Conservation (phyloP, 352 stramenopile genomes). For the Phytophthora agathidicida region DNA sequence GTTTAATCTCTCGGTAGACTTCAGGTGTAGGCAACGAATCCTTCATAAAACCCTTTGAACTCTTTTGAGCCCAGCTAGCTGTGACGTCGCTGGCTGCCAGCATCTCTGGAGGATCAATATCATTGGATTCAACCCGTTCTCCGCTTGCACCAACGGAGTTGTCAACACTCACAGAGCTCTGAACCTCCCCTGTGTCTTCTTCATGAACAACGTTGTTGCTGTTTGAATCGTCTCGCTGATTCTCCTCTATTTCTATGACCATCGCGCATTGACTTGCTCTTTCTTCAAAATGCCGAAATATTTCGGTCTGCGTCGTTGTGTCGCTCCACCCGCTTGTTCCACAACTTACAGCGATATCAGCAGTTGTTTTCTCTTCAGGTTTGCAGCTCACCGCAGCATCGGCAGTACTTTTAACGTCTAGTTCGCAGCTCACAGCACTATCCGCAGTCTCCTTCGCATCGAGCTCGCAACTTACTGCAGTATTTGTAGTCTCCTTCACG, state of each 20-base stretch:
- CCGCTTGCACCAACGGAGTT: too few species aligned
- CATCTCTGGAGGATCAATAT: too few species aligned
- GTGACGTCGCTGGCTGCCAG: too few species aligned
- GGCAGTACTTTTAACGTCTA: constrained; percentile 1
- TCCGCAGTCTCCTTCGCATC: constrained; percentile 6
- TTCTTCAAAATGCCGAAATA: not conserved
- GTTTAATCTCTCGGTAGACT: not conserved
- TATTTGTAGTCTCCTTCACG: not conserved
- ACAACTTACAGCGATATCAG: constrained; percentile 15
- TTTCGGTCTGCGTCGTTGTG: constrained; percentile 21
- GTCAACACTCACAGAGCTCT: too few species aligned
- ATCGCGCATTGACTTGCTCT: not conserved
- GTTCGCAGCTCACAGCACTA: constrained; percentile 9
- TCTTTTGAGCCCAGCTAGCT: constrained; percentile 1
- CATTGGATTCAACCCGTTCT: too few species aligned
- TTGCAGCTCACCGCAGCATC: constrained; percentile 11
- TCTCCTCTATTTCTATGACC: not conserved
- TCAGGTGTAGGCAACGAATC: not conserved
- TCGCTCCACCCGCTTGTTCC: constrained; percentile 4
- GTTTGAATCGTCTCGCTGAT: not conserved
- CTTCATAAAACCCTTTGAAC: not conserved
- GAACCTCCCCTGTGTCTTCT: not conserved
- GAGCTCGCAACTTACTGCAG: constrained; percentile 4
- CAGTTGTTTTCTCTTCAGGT: constrained; percentile 4
- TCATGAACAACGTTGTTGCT: not conserved